Evolutionary conservation across 306 rosid genomes (phyloP), one percentile per base, ranked within the genome.

Genomic region (Hippophae tibetana): DNA sequence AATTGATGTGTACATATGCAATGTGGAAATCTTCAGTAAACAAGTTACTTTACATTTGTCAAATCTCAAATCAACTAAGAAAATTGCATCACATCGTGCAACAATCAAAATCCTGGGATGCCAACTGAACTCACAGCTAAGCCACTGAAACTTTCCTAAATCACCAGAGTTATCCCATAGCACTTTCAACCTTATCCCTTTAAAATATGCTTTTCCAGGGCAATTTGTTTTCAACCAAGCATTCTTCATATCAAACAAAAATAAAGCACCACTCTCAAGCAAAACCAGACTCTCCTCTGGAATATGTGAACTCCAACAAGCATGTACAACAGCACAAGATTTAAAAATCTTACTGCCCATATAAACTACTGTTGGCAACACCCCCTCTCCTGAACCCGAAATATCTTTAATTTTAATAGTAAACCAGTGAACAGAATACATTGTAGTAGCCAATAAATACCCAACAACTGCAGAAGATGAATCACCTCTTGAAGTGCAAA

Each of bases 111-210:
- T 58, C 71, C 85, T 74, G 0, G 82, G 85, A 66, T 82, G 77
- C 89, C 89, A 87, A 75, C 89, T 80, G 58, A 87, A 84, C 38
- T 84, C 93, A 76, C 85, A 84, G 60, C 83, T 68, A 63, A 84
- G 38, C 95, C 95, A 84, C 51, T 47, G 77, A 42, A 9, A 56
- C 18, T 65, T 62, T 42, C 66, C 58, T 5, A 56, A 68, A 65
- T 42, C 46, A 54, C 18, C 62, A 0, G 10, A 72, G 70, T 57
- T 62, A 68, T 61, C 69, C 89, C 85, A 82, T 0, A 69, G 56
- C 7, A 84, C 75, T 59, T 56, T 80, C 79, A 84, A 69, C 72
- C 67, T 78, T 42, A 67, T 81, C 47, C 89, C 89, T 52, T 76
- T 76, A 67, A 72, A 67, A 72, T 12, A 25, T 7, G 12, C 38